Conservation (phyloP, 192 early-diverging fungal species). For the Phycomyces nitens region DNA sequence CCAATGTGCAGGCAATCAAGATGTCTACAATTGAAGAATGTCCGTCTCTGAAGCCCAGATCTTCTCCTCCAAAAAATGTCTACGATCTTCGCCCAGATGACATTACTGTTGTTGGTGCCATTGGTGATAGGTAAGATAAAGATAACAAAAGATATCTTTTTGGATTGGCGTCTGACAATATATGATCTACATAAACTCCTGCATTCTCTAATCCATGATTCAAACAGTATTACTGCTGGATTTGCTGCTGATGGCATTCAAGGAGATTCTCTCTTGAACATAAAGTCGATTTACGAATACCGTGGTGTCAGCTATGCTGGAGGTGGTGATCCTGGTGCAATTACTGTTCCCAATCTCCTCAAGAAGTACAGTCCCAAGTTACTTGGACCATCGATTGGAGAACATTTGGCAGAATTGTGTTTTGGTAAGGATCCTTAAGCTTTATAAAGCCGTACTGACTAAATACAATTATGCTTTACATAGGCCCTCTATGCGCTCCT, state of each 20-base stretch:
- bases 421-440: no score
- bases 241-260: conserved; percentile 46
- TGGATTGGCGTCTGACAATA: no score
- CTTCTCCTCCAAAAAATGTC: conserved; percentile 23
- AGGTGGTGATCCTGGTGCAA: conserved; percentile 44
- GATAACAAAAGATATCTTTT: neutral
- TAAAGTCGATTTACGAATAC: conserved; percentile 26
- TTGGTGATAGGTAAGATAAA: conserved; percentile 46
- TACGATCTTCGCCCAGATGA: conserved; percentile 54
- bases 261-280: conserved; percentile 6
- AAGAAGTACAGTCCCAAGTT: conserved; percentile 36
- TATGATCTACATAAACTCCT: neutral
- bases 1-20: no score
- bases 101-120: conserved; percentile 46
- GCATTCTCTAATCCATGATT: no score
- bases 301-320: conserved; percentile 50
- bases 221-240: conserved; percentile 51
- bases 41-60: conserved; percentile 38
- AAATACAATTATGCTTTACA: neutral
- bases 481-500: neutral
- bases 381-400: conserved; percentile 36
- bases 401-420: conserved; percentile 33
- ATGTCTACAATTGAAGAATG: conserved; percentile 19
- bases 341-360: conserved; percentile 44
- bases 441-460: no score